A percentile compares a stretch with the other conserved stretches of the same genome.
Conservation (phyloP, 2,329 filamentous ascomycete species). For the Paecilomyces sp. region DNA sequence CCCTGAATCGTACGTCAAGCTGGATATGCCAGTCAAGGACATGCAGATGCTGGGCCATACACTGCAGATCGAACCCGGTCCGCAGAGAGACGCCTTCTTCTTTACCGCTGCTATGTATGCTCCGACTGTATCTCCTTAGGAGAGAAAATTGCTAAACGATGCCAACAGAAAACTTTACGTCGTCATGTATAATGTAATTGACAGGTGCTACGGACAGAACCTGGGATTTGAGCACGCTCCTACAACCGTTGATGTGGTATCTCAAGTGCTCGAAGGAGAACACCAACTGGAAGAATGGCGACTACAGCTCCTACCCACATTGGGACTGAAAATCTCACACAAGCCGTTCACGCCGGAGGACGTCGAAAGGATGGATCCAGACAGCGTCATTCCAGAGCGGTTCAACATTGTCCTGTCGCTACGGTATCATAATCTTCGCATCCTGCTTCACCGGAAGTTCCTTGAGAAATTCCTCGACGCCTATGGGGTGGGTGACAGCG, state of each 20-base stretch:
- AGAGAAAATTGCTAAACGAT: background rate
- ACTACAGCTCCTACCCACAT: constrained; percentile 19
- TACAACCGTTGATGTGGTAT: constrained; percentile 19
- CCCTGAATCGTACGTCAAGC: constrained; percentile 36
- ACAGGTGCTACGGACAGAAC: constrained; percentile 39
- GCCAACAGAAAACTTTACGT: constrained; percentile 20
- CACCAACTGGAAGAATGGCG: constrained; percentile 35
- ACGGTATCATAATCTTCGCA: constrained; percentile 35
- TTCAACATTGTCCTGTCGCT: constrained; percentile 39
- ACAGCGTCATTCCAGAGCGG: constrained; percentile 15
- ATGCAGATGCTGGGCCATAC: constrained; percentile 2
- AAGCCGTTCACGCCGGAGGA: constrained; percentile 8
- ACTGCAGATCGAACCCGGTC: constrained; percentile 2
- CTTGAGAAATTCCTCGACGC: constrained; percentile 31
- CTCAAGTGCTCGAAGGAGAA: constrained; percentile 32
- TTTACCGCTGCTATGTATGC: constrained; percentile 18
- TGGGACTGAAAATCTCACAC: constrained; percentile 19
- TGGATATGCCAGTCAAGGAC: constrained; percentile 25
- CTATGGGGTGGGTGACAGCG: constrained; percentile 5
- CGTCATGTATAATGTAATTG: constrained; percentile 27
- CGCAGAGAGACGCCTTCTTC: constrained; percentile 9
- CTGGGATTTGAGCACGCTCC: constrained; percentile 26
- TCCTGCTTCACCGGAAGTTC: constrained; percentile 36
- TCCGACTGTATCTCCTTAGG: background rate
- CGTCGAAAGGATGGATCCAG: constrained; percentile 1